phyloP scores from a whole-genome alignment of 225 moss, liverwort and hornwort genomes.

The Lunularia cruciata region DNA sequence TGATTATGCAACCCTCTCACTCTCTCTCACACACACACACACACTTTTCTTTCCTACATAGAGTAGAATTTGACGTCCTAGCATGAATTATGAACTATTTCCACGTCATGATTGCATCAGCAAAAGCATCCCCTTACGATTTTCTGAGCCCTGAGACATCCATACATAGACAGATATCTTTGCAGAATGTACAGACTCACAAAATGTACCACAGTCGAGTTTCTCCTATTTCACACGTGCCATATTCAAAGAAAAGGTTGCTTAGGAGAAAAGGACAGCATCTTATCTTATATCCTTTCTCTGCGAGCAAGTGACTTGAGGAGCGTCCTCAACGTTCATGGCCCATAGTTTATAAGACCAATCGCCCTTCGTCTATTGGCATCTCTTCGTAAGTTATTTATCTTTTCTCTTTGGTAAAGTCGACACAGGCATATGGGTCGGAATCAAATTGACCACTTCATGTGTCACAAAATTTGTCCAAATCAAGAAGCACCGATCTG shows the following conservation, averaged over 20 bases:
- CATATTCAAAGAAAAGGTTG: not conserved
- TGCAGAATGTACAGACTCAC: no score
- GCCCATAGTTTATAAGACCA: not conserved
- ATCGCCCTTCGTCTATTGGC: not conserved
- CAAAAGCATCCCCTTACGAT: not conserved
- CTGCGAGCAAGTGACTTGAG: no score
- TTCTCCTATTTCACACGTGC: no score
- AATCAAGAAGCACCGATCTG: no score
- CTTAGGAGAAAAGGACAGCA: conserved; percentile 7
- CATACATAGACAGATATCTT: no score
- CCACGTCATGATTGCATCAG: not conserved
- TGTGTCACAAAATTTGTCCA: conserved; percentile 4
- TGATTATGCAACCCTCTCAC: no score
- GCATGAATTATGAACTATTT: not conserved
- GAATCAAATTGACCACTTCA: conserved; percentile 1
- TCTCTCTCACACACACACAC: no score
- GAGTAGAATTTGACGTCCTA: no score
- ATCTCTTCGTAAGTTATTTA: not conserved
- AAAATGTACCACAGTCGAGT: no score
- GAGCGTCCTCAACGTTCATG: not conserved
- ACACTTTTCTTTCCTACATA: no score
- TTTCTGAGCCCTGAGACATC: no score
- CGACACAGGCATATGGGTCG: conserved; percentile 3
- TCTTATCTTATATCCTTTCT: not conserved
- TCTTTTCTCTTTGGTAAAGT: no score